Percentiles rank a stretch among this genome's conserved stretches.
Evolutionary conservation across 306 rosid species (phyloP).

Genomic region (Vicia faba): DNA sequence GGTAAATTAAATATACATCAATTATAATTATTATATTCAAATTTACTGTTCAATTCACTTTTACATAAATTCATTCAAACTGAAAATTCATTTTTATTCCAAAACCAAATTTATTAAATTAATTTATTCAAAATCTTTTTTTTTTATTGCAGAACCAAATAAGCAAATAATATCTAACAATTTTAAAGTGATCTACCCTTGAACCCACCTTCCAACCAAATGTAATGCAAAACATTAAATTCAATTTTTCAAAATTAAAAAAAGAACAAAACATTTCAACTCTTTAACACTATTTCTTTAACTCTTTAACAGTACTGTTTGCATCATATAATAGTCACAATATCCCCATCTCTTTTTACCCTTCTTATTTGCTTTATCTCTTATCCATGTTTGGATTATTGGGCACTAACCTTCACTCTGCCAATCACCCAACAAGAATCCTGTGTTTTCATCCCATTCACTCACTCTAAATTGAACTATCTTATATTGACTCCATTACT

Average conservation of each 20-base stretch:
- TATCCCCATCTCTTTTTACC: neutral
- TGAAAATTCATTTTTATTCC: too few species aligned
- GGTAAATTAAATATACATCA: too few species aligned
- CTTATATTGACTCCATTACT: slow-evolving; percentile 29
- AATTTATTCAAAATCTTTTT: too few species aligned
- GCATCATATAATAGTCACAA: neutral
- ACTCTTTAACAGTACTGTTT: neutral
- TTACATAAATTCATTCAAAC: too few species aligned
- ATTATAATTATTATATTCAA: too few species aligned
- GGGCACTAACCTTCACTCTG: slow-evolving; percentile 9
- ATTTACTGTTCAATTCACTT: too few species aligned
- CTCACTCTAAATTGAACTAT: slow-evolving; percentile 11
- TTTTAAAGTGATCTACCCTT: too few species aligned
- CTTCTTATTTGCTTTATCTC: neutral
- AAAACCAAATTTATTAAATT: too few species aligned
- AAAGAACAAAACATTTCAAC: neutral
- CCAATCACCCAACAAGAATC: slow-evolving; percentile 23
- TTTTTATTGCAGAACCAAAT: too few species aligned
- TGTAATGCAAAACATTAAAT: neutral
- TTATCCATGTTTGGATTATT: slow-evolving; percentile 13
- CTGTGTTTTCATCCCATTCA: neutral
- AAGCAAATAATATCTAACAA: too few species aligned
- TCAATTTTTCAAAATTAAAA: too few species aligned
- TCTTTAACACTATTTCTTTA: neutral
- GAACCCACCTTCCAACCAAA: neutral